Evolutionary conservation across 179 eudicot genomes (phyloP).

Genomic region (Silene vulgaris): DNA sequence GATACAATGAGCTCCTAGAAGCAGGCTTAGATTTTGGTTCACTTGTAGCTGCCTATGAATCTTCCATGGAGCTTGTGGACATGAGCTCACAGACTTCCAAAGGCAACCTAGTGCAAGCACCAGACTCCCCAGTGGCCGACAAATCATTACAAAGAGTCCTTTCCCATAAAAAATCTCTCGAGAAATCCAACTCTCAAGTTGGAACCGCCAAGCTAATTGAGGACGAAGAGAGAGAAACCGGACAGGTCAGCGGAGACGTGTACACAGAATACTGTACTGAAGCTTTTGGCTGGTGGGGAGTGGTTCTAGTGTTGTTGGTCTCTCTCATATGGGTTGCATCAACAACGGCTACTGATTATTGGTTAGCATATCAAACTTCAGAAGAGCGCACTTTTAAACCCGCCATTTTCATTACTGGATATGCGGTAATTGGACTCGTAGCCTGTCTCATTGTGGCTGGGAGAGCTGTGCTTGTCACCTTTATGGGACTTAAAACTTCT

Average conservation of each 20-base stretch:
- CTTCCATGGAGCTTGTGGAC: conserved; percentile 78
- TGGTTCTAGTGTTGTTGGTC: conserved; percentile 32
- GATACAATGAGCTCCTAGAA: conserved; percentile 53
- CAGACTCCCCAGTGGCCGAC: conserved; percentile 23
- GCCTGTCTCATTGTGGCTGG: conserved; percentile 40
- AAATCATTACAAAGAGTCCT: conserved; percentile 31
- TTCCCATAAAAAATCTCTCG: conserved; percentile 32
- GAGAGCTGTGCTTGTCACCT: conserved; percentile 40
- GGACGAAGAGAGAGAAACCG: conserved; percentile 86
- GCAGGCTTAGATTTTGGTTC: conserved; percentile 62
- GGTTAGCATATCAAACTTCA: conserved; percentile 81
- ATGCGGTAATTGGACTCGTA: conserved; percentile 45
- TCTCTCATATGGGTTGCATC: conserved; percentile 58
- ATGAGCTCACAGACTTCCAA: conserved; percentile 28
- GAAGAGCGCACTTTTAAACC: conserved; percentile 53
- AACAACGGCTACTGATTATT: conserved; percentile 56
- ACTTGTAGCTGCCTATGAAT: conserved; percentile 66
- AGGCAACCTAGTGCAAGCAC: conserved; percentile 8
- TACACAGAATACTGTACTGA: conserved; percentile 66
- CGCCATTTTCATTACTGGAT: conserved; percentile 46
- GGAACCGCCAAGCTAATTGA: conserved; percentile 64
- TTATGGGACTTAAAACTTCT: conserved; percentile 68
- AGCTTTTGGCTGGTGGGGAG: conserved; percentile 84
- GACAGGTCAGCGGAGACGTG: conserved; percentile 48
- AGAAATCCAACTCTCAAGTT: conserved; percentile 28